Conservation (phyloP, 495 filamentous ascomycete species). For the Xylona heveae region DNA sequence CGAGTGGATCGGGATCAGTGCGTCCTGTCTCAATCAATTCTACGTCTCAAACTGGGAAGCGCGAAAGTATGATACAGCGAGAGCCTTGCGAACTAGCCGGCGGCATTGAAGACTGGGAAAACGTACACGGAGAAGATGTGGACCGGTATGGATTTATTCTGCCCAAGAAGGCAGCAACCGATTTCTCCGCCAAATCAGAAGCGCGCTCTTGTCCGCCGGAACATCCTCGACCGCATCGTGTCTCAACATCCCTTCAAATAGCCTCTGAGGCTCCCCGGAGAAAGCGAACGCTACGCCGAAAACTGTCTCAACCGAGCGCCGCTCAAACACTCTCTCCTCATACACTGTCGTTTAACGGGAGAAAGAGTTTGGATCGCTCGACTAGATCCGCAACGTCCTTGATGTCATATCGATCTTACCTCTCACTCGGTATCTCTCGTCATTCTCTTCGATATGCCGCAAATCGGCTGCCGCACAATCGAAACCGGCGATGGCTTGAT, state of each 20-base stretch:
- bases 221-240: conserved; percentile 34
- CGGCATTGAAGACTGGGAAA: conserved; percentile 89
- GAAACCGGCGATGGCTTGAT: conserved; percentile 51
- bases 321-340: conserved; percentile 8
- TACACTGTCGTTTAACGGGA: too few relatives aligned
- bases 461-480: conserved; percentile 58
- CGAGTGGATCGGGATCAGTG: too few relatives aligned
- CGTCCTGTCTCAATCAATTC: too few relatives aligned
- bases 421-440: conserved; percentile 15
- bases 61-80: conserved; percentile 18
- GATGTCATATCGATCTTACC: conserved; percentile 6
- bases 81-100: conserved; percentile 47
- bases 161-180: conserved; percentile 15
- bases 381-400: conserved; percentile 8
- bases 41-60: conserved; percentile 3
- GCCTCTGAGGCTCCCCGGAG: conserved; percentile 41
- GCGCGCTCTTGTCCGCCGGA: conserved; percentile 17
- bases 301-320: conserved; percentile 20
- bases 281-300: conserved; percentile 30
- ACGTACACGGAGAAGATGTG: conserved; percentile 67
- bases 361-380: conserved; percentile 9
- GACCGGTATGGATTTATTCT: conserved; percentile 92
- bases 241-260: conserved; percentile 41
- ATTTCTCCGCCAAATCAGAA: conserved; percentile 4
- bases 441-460: conserved; percentile 38